Evolutionary conservation across 2,329 filamentous ascomycete species (phyloP).

Genomic region (Botrytis squamosa): DNA sequence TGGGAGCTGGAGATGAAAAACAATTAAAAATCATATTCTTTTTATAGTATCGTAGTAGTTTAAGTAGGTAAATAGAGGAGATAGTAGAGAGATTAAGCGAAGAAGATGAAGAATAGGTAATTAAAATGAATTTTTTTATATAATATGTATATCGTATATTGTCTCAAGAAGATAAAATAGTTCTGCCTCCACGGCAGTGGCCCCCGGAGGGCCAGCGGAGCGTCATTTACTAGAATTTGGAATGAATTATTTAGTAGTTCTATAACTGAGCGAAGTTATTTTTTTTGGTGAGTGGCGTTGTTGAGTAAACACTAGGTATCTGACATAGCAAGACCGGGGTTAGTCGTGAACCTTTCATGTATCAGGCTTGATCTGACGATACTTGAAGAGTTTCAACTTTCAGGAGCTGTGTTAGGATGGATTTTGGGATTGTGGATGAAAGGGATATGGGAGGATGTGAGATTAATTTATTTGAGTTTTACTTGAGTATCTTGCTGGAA

Average conservation of each 20-base stretch:
- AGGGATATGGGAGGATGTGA: too few relatives aligned
- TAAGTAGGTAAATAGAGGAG: too few relatives aligned
- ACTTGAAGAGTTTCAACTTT: background rate
- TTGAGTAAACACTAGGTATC: background rate
- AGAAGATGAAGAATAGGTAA: too few relatives aligned
- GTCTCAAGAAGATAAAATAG: too few relatives aligned
- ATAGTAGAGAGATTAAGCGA: too few relatives aligned
- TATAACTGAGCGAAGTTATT: background rate
- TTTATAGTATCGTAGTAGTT: too few relatives aligned
- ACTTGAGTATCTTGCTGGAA: background rate
- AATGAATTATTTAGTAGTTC: background rate
- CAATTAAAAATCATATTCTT: too few relatives aligned
- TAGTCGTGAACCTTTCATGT: background rate
- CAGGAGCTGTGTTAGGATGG: background rate
- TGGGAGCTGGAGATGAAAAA: too few relatives aligned
- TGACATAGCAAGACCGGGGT: background rate
- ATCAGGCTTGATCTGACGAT: background rate
- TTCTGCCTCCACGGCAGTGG: background rate
- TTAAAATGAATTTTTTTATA: too few relatives aligned
- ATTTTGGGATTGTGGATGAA: background rate
- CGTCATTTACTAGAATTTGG: background rate
- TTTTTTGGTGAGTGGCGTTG: background rate
- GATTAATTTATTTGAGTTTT: background rate
- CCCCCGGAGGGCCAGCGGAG: background rate
- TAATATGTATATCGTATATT: too few relatives aligned